Evolutionary conservation across 306 rosid species (phyloP), one percentile per base, ranked within the genome.

Genomic region (Astragalus glycyphyllos): DNA sequence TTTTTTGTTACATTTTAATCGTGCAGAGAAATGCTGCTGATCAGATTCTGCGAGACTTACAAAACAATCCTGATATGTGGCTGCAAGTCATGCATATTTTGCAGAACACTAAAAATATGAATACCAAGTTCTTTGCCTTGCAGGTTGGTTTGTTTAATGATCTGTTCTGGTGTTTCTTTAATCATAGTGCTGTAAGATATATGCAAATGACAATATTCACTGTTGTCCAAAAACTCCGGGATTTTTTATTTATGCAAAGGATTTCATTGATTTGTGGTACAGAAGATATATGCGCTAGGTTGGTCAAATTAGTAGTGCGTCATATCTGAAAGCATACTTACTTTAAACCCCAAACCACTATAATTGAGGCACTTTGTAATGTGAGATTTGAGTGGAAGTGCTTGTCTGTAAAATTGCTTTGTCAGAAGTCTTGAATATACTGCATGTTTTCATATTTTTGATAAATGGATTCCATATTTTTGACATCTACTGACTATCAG

Each of bases 11-110:
- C 60, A 4, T 70, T 41, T 55, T 17, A 47, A 26, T 56, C 32
- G 38, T 71, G 70, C 92, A 95, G 99, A 87, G 99, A 79, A 81
- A 83, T 60, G 96, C 99, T 26, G 99, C 99, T 8, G 99, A 95
- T 80, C 92, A 85, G 56, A 86, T 91, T 71, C 70, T 95, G 82
- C 89, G 97, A 15, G 97, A 95, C 71, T 80, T 95, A 79, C 99
- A 95, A 84, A 89, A 86, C 23, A 95, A 95, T 85, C 89, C 91
- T 0, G 96, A 95, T 26, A 95, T 89, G 95, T 95, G 99, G 99
- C 91, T 95, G 20, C 99, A 95, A 87, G 99, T 95, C 58, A 96
- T 95, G 92, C 99, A 87, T 84, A 85, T 95, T 75, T 77, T 95
- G 71, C 97, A 87, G 54, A 91, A 84, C 70, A 76, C 99, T 56